phyloP scores from a whole-genome alignment of 2,329 filamentous ascomycete genomes.

The Pseudogymnoascus sp. region DNA sequence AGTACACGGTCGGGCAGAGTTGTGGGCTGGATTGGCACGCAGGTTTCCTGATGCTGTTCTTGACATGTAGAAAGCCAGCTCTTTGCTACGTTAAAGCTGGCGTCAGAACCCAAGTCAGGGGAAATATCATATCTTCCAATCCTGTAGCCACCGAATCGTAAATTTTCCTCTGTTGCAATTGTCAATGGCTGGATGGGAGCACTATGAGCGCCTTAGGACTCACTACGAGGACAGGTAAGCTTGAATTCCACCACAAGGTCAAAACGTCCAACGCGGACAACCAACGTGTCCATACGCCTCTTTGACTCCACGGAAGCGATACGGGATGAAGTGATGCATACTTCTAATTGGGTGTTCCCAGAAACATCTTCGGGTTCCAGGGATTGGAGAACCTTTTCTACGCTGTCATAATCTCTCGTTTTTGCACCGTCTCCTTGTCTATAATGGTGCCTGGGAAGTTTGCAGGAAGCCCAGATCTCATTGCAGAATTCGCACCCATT shows the following conservation, averaged over 20 bases:
- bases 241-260: slow-evolving; percentile 2
- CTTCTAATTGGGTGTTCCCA: background rate
- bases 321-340: background rate
- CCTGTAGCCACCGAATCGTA: background rate
- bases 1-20: background rate
- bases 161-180: background rate
- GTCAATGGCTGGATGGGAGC: background rate
- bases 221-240: background rate
- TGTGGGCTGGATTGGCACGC: background rate
- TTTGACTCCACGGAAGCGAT: background rate
- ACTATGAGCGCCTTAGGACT: background rate
- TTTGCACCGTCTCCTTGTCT: background rate
- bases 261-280: background rate
- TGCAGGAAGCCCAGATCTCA: background rate
- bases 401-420: background rate
- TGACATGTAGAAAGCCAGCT: background rate
- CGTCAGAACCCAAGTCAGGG: background rate
- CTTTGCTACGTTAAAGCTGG: background rate
- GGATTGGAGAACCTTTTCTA: background rate
- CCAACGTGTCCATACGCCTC: background rate
- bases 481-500: background rate
- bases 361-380: background rate
- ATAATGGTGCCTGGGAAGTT: background rate
- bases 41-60: background rate
- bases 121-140: slow-evolving; percentile 9